Conservation (phyloP, 1,284 basidiomycete genomes). For the Cryptococcus hybrid region DNA sequence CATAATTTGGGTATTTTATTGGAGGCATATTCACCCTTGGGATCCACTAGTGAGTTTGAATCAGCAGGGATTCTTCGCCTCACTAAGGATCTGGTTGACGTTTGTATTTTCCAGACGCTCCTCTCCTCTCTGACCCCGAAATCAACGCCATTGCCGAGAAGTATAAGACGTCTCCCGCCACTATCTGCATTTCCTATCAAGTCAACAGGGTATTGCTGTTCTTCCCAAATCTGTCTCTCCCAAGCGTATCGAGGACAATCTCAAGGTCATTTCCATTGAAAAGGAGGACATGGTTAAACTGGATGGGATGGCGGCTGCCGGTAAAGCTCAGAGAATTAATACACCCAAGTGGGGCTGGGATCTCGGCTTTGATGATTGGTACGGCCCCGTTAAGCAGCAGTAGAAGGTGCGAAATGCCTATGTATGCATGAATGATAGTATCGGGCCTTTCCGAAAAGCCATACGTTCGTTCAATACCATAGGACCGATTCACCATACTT, state of each 20-base stretch:
- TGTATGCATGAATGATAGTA: no score
- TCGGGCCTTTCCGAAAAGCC: no score
- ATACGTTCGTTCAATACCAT: no score
- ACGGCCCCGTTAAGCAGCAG: slow-evolving; percentile 1
- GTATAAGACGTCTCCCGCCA: slow-evolving; percentile 60
- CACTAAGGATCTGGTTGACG: background rate
- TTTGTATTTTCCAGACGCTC: slow-evolving; percentile 42
- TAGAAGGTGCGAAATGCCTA: no score
- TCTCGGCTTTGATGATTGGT: slow-evolving; percentile 15
- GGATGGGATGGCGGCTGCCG: slow-evolving; percentile 62
- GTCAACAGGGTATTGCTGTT: slow-evolving; percentile 58
- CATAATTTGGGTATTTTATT: slow-evolving; percentile 67
- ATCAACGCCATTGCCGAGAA: slow-evolving; percentile 64
- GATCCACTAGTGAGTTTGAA: slow-evolving; percentile 61
- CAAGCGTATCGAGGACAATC: slow-evolving; percentile 62
- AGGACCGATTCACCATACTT: no score
- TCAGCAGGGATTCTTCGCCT: background rate
- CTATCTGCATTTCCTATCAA: slow-evolving; percentile 48
- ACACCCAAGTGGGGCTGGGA: slow-evolving; percentile 38
- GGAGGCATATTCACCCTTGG: slow-evolving; percentile 81
- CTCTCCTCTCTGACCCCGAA: slow-evolving; percentile 67
- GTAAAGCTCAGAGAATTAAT: slow-evolving; percentile 36
- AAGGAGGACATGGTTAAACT: slow-evolving; percentile 61
- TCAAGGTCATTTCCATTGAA: slow-evolving; percentile 57
- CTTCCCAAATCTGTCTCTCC: slow-evolving; percentile 74